Conservation (phyloP, 768 basidiomycete species). For the Suillus americanus region DNA sequence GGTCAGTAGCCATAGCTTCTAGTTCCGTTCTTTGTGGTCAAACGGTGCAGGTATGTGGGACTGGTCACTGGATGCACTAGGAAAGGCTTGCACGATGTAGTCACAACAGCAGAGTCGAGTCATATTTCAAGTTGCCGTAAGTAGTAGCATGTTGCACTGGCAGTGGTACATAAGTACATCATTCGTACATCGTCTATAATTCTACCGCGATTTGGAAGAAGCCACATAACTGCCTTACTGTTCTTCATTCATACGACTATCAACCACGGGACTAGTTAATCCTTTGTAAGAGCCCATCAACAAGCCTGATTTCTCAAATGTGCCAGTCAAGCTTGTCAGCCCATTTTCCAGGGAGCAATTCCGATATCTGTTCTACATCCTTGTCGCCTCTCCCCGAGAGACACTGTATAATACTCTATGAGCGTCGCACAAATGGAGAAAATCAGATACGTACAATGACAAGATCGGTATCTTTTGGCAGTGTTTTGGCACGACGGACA, state of each 20-base stretch:
- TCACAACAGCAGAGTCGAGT: constrained; percentile 14
- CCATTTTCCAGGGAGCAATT: constrained; percentile 91
- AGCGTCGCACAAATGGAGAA: background rate
- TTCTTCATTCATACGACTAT: background rate
- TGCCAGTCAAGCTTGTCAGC: constrained; percentile 94
- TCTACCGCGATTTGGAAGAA: background rate
- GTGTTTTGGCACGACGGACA: constrained; percentile 76
- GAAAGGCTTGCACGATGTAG: background rate
- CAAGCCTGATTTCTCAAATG: constrained; percentile 35
- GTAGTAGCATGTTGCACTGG: constrained; percentile 1
- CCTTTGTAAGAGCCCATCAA: background rate
- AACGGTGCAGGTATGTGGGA: background rate
- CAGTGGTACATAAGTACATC: background rate
- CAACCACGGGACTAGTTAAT: background rate
- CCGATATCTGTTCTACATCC: constrained; percentile 95
- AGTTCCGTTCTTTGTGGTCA: background rate
- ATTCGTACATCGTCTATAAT: background rate
- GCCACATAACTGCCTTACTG: background rate
- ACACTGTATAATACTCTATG: constrained; percentile 50
- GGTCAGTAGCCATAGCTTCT: constrained; percentile 42
- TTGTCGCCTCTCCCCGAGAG: constrained; percentile 96
- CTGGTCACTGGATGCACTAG: background rate
- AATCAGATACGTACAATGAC: constrained; percentile 70
- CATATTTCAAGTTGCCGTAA: constrained; percentile 20
- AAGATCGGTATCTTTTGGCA: constrained; percentile 83